phyloP scores from a whole-genome alignment of 148 eudicot species.

The Selenicereus undatus region DNA sequence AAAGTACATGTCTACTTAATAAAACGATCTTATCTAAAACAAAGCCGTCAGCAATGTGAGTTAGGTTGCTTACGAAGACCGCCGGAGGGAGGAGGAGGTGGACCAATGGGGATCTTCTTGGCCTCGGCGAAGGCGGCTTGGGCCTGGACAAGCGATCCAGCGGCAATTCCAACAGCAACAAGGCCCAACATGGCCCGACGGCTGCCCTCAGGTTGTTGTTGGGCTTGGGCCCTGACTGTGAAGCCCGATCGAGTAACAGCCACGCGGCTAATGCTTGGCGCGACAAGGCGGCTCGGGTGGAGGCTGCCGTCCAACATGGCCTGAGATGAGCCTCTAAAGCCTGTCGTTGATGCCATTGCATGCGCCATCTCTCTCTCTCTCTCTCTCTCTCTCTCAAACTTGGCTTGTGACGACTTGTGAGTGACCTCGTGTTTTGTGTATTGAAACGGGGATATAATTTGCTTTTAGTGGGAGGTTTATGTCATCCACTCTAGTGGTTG shows the following conservation, averaged over 20 bases:
- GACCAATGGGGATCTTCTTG: slow-evolving; percentile 65
- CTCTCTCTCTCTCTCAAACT: not conserved
- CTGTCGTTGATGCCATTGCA: slow-evolving; percentile 84
- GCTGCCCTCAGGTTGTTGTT: slow-evolving; percentile 53
- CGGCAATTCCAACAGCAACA: slow-evolving; percentile 69
- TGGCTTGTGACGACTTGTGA: not conserved
- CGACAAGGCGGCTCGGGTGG: slow-evolving; percentile 38
- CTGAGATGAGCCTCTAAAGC: slow-evolving; percentile 64
- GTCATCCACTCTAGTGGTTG: slow-evolving; percentile 27
- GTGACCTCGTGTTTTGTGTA: too few relatives aligned
- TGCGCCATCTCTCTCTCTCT: slow-evolving; percentile 55
- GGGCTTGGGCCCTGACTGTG: slow-evolving; percentile 39
- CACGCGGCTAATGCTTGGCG: slow-evolving; percentile 35
- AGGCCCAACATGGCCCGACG: slow-evolving; percentile 81
- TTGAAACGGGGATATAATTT: slow-evolving; percentile 26
- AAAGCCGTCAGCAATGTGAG: too few relatives aligned
- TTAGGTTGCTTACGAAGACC: slow-evolving; percentile 67
- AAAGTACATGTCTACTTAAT: too few relatives aligned
- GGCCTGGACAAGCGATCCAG: slow-evolving; percentile 61
- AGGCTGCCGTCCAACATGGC: slow-evolving; percentile 73
- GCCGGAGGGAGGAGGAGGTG: slow-evolving; percentile 93
- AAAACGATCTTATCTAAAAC: too few relatives aligned
- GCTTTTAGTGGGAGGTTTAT: not conserved
- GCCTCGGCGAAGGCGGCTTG: slow-evolving; percentile 77
- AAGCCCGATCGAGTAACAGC: slow-evolving; percentile 32